Base-by-base conservation (phyloP, 306 rosid genomes). In the Cicer chorassanicum region DNA sequence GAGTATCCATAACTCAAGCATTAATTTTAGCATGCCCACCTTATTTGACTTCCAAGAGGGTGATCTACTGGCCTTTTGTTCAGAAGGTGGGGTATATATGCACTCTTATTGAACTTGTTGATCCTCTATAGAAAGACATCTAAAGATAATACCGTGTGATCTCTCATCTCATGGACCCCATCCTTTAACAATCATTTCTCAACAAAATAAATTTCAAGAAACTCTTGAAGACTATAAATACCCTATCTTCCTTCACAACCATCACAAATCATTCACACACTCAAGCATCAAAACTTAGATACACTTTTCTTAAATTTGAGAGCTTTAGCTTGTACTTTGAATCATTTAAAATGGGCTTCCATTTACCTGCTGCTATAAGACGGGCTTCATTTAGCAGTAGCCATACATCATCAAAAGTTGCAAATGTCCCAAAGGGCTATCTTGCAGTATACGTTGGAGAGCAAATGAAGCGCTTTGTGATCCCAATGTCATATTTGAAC, bases 141-240 rank as follows among this genome's bases (percentile, higher is more conserved):
- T 7, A 42, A 49, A 49, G 55, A 51, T 72, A 78, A 41, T 1
- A 11, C 73, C 82, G 70, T 41, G 66, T 78, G 77, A 78, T 51
- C 53, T 14, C 8, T 44, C 69, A 36, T 18, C 46, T 40, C 44
- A 39, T 8, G 53, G 60, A 59, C 54, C 76, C 70, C 67, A 1
- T 49, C 38, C 13, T 4, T 63, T 10, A 18, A 57, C 64, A 49
- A 43, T 43, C 21, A 57, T 21, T 42, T 57, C 46, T 29, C 34
- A n/a, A 49, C 1, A 2, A 4, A 50, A 12, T 45, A 19, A 19
- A 24, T 48, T 46, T 48, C 24, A 48, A 46, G 43, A 68, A 45
- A 54, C 18, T 55, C 65, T 39, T 14, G 21, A 15, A 15, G 10
- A 15, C 10, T 15, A 14, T 14, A 56, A 11, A 72, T 57, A 56